A percentile compares a stretch with the other conserved stretches of the same genome.
Conservation (phyloP, 495 filamentous ascomycete species). For the Stereocaulon alpinum region DNA sequence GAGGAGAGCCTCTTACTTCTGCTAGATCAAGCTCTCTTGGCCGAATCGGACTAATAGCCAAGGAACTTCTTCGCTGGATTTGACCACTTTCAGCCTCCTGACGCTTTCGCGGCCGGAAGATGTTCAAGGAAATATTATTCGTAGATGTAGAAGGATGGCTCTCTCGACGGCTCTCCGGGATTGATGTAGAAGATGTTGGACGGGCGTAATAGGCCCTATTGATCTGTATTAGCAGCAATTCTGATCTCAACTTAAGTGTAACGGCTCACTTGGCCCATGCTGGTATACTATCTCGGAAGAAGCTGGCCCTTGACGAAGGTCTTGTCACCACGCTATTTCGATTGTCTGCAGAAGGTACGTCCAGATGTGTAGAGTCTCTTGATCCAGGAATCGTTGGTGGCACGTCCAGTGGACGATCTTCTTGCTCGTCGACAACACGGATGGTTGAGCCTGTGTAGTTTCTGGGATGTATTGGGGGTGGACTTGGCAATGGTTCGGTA, state of each 20-base stretch:
- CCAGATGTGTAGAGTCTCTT: slow-evolving; percentile 27
- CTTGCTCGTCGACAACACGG: slow-evolving; percentile 36
- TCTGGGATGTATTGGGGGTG: slow-evolving; percentile 24
- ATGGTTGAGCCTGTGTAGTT: slow-evolving; percentile 35
- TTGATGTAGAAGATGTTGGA: slow-evolving; percentile 16
- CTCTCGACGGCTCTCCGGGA: slow-evolving; percentile 4
- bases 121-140: slow-evolving; percentile 37
- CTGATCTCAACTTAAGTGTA: background rate
- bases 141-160: slow-evolving; percentile 18
- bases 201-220: slow-evolving; percentile 34
- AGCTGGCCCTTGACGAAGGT: slow-evolving; percentile 39
- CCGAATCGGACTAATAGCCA: slow-evolving; percentile 16
- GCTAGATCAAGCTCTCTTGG: slow-evolving; percentile 14
- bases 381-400: slow-evolving; percentile 27
- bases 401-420: slow-evolving; percentile 35
- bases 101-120: slow-evolving; percentile 44
- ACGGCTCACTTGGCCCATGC: slow-evolving; percentile 47
- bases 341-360: slow-evolving; percentile 33
- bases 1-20: slow-evolving; percentile 12
- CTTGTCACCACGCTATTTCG: slow-evolving; percentile 30
- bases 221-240: background rate
- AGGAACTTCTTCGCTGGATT: slow-evolving; percentile 15
- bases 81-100: slow-evolving; percentile 29
- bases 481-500: background rate
- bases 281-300: slow-evolving; percentile 48